Base-by-base conservation (phyloP, 768 basidiomycete species). In the Tylopilus sp. region DNA sequence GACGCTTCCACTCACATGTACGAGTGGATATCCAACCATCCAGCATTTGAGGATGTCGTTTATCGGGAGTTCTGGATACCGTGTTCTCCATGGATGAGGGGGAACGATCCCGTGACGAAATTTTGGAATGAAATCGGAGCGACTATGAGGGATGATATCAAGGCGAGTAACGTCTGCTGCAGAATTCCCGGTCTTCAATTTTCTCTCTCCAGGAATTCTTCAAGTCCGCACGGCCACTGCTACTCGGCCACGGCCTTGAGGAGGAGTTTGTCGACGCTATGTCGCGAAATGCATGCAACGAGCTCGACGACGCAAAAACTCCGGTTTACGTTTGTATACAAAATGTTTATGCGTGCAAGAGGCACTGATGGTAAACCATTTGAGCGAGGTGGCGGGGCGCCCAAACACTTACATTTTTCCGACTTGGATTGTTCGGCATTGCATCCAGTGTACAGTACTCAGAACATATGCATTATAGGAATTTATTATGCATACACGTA, bases 21-120 rank as follows among this genome's bases (percentile, higher is more conserved):
- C 39, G 68, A 69, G 25, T 88, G 85, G 85, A 63, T 85, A 21
- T 57, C 63, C 18, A 67, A 73, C 30, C 78, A 87, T 57, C 73
- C 75, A 5, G 68, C 72, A 7, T 85, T 86, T 46, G 83, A 86
- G 60, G 75, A 82, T 39, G 73, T 80, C 13, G 77, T 78, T 2
- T 76, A 77, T 57, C 68, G 75, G 38, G 79, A 84, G 21, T 81
- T 78, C 61, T 91, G 81, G 79, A 59, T 88, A 15, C 85, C 85
- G 8, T 72, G 77, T 9, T 79, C 80, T 8, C 76, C 83, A 5
- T 85, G 77, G 73, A 41, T 70, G 41, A 47, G 33, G 12, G 67
- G 67, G 15, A 51, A 33, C 13, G 56, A 67, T 40, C 47, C 57
- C 11, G 48, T 58, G 3, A 53, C 63, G 1, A 64, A 58, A n/a